These are phyloP conservation scores for Thermoascus crustaceus DNA, from an alignment of 2,329 filamentous ascomycete genomes.

Conservation along the genomic window DNA sequence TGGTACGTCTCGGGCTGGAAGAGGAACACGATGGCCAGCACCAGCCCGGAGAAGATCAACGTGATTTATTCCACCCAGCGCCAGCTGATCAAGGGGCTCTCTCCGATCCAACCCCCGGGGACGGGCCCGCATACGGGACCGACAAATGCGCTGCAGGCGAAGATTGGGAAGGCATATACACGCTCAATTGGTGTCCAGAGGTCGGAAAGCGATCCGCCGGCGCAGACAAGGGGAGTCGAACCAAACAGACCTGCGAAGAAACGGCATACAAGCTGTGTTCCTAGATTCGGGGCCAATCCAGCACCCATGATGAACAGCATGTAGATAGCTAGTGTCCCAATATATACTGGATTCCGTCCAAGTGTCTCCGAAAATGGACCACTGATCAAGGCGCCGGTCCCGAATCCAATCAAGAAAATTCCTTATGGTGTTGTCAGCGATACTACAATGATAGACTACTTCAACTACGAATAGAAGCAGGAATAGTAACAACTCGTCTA, in stretches of 20 bases:
- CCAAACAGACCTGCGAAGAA: slow-evolving; percentile 43
- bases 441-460: background rate
- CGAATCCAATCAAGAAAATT: slow-evolving; percentile 41
- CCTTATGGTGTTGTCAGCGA: slow-evolving; percentile 7
- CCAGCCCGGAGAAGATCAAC: slow-evolving; percentile 27
- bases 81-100: slow-evolving; percentile 33
- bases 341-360: slow-evolving; percentile 43
- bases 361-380: slow-evolving; percentile 42
- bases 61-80: slow-evolving; percentile 42
- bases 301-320: slow-evolving; percentile 44
- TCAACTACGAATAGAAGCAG: too few species aligned
- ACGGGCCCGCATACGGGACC: slow-evolving; percentile 33
- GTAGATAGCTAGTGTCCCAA: slow-evolving; percentile 38
- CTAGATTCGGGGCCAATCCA: slow-evolving; percentile 41
- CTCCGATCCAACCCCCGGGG: slow-evolving; percentile 39
- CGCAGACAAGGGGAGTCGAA: slow-evolving; percentile 37
- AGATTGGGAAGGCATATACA: slow-evolving; percentile 43
- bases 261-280: slow-evolving; percentile 41
- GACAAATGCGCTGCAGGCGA: slow-evolving; percentile 38
- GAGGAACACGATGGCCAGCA: slow-evolving; percentile 30
- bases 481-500: too few species aligned
- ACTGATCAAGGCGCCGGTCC: slow-evolving; percentile 38
- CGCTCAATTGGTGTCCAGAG: slow-evolving; percentile 40
- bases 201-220: slow-evolving; percentile 38
- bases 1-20: slow-evolving; percentile 46